These are phyloP conservation scores for Lentinula detonsa DNA, from an alignment of 768 basidiomycete species.

Conservation along the genomic window DNA sequence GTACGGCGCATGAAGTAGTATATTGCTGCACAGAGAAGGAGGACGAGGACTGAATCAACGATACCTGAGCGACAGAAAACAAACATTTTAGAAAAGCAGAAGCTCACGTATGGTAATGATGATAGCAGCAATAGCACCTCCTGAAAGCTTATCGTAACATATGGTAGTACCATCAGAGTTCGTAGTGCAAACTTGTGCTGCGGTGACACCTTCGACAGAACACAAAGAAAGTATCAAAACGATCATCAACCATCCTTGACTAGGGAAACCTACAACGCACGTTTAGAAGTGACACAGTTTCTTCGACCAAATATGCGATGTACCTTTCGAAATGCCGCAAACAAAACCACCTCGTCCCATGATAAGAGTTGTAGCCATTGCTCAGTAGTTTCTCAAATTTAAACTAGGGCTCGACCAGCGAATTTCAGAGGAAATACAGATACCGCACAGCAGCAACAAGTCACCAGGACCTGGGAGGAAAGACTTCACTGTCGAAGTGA, in stretches of 20 bases:
- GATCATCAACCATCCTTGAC: not conserved
- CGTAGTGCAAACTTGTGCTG: slow-evolving; percentile 1
- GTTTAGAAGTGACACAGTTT: not conserved
- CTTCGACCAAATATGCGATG: not conserved
- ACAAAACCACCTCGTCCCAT: not conserved
- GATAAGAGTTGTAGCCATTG: not conserved
- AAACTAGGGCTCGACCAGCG: slow-evolving; percentile 3
- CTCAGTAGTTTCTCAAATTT: not conserved
- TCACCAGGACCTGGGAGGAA: slow-evolving; percentile 1
- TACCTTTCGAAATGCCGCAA: not conserved
- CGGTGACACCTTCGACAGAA: not conserved
- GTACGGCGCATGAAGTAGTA: not conserved
- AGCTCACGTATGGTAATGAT: not conserved
- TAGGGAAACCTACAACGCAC: not conserved
- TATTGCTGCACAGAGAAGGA: not conserved
- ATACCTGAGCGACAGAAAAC: not conserved
- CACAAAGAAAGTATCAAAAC: not conserved
- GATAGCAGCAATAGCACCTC: slow-evolving; percentile 1
- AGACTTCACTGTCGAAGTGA: slow-evolving; percentile 4
- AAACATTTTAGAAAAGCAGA: not conserved
- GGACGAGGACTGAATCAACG: not conserved
- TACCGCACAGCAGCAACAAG: slow-evolving; percentile 5
- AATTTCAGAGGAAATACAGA: not conserved
- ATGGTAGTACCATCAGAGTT: not conserved
- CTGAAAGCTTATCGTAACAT: slow-evolving; percentile 3